These are phyloP conservation scores for Carex arenaria DNA, from an alignment of 202 grass and related monocot species.

Conservation along the genomic window DNA sequence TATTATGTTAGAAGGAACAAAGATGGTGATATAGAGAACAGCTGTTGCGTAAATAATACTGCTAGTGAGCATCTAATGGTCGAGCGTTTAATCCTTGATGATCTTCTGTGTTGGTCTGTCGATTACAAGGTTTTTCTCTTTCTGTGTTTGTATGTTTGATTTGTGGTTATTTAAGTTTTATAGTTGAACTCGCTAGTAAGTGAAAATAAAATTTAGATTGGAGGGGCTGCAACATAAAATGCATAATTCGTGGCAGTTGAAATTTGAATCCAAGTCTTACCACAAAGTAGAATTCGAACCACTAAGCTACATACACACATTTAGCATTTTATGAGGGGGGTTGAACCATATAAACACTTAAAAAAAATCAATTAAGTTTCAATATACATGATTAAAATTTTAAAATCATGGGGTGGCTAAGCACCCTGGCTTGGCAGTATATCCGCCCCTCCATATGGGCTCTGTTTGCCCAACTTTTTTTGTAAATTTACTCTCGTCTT, in stretches of 20 bases:
- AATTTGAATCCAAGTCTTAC: no score
- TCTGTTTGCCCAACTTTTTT: neutral
- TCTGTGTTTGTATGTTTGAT: neutral
- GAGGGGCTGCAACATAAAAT: no score
- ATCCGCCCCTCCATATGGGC: neutral
- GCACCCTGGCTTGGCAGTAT: no score
- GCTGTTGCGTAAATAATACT: conserved; percentile 73
- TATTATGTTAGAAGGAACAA: conserved; percentile 72
- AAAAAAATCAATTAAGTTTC: no score
- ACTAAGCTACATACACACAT: no score
- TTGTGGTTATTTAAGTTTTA: neutral
- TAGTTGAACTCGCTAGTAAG: neutral
- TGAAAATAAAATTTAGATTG: neutral
- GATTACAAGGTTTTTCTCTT: conserved; percentile 70
- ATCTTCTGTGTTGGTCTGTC: conserved; percentile 76
- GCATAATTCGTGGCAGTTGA: no score
- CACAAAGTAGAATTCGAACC: no score
- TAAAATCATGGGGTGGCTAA: no score
- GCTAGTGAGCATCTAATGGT: conserved; percentile 95
- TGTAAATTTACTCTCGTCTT: neutral
- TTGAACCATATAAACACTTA: no score
- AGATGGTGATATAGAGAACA: conserved; percentile 74
- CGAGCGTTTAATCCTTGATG: conserved; percentile 83
- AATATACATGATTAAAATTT: no score
- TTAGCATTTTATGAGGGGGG: no score